Evolutionary conservation across 2,329 filamentous ascomycete genomes (phyloP).

Genomic region (Coleophoma crateriformis): DNA sequence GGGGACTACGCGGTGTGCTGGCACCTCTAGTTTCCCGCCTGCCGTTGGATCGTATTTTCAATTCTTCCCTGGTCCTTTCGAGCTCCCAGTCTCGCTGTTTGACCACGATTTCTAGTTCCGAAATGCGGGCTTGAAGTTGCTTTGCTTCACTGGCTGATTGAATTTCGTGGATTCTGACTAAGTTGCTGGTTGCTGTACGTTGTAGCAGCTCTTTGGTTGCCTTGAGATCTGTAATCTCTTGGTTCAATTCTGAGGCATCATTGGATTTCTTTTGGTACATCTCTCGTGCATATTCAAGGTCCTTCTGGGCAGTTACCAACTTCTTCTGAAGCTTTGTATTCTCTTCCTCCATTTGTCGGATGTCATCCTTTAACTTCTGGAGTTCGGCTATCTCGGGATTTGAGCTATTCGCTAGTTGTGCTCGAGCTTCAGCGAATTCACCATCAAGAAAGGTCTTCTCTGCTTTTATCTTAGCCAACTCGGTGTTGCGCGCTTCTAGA

Average conservation of each 20-base stretch:
- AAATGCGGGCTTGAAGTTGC: constrained; percentile 23
- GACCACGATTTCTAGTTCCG: constrained; percentile 19
- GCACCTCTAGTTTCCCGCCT: constrained; percentile 25
- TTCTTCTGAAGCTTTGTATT: constrained; percentile 16
- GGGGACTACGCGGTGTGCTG: constrained; percentile 22
- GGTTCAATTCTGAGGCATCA: constrained; percentile 9
- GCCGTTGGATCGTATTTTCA: constrained; percentile 34
- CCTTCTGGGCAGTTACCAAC: constrained; percentile 10
- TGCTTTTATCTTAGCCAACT: constrained; percentile 19
- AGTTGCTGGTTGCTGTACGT: constrained; percentile 17
- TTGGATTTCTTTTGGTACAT: constrained; percentile 23
- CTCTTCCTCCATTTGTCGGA: constrained; percentile 10
- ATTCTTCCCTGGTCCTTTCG: constrained; percentile 31
- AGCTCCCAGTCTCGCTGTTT: constrained; percentile 29
- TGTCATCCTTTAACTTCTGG: constrained; percentile 33
- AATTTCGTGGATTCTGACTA: constrained; percentile 21
- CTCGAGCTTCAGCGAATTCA: constrained; percentile 21
- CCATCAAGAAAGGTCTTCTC: constrained; percentile 11
- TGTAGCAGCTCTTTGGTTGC: constrained; percentile 9
- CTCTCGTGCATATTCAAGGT: constrained; percentile 20
- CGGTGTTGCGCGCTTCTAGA: constrained; percentile 11
- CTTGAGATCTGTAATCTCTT: constrained; percentile 12
- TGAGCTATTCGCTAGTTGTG: constrained; percentile 19
- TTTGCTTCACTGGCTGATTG: constrained; percentile 12
- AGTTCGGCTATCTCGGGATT: constrained; percentile 34